Percentiles rank a stretch among this genome's conserved stretches.
Evolutionary conservation across 441 rosid genomes (phyloP).

Genomic region (Populus hybrid): DNA sequence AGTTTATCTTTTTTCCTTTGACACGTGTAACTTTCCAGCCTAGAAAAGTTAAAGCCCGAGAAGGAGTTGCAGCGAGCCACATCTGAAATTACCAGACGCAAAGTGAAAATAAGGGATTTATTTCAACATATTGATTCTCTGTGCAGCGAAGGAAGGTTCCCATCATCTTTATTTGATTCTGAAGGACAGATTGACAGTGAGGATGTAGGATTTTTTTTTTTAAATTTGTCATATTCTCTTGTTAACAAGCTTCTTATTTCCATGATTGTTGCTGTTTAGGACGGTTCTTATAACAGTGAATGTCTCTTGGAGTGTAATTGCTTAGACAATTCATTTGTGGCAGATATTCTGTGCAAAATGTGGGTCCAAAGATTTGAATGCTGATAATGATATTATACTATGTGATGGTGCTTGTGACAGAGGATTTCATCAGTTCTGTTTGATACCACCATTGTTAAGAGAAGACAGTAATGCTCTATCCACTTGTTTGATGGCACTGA

Average conservation of each 20-base stretch:
- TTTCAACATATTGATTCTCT: slow-evolving; percentile 71
- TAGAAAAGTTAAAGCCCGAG: slow-evolving; percentile 92
- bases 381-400: slow-evolving; percentile 88
- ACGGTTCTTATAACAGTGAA: background rate
- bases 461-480: slow-evolving; percentile 73
- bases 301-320: slow-evolving; percentile 19
- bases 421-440: slow-evolving; percentile 90
- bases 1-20: slow-evolving; percentile 20
- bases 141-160: slow-evolving; percentile 80
- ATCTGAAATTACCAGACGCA: slow-evolving; percentile 70
- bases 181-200: slow-evolving; percentile 93
- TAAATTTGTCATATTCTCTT: background rate
- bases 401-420: slow-evolving; percentile 97
- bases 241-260: background rate
- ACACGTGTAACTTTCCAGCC: slow-evolving; percentile 44
- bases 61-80: slow-evolving; percentile 95
- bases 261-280: background rate
- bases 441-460: slow-evolving; percentile 77
- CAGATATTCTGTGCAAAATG: slow-evolving; percentile 99
- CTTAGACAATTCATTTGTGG: slow-evolving; percentile 34
- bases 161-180: slow-evolving; percentile 83
- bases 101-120: slow-evolving; percentile 79
- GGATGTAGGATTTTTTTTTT: slow-evolving; percentile 69
- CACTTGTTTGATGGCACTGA: slow-evolving; percentile 23
- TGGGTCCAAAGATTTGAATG: slow-evolving; percentile 76